Base-by-base conservation (phyloP, 1,284 basidiomycete species). In the Leccinum insolens region DNA sequence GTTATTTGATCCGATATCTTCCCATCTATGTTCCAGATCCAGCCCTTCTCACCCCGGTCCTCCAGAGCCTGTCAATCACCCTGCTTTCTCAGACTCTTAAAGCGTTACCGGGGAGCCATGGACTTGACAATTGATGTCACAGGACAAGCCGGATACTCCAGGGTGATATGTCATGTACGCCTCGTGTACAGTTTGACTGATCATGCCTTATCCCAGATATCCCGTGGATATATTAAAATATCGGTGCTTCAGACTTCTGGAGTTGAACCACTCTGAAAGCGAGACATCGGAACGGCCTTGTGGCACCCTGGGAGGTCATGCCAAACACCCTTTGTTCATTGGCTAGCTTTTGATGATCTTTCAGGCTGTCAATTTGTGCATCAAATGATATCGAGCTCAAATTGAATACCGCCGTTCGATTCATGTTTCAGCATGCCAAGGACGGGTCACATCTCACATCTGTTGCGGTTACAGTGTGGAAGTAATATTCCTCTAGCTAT, bases 391-490 rank as follows among this genome's bases (percentile, higher is more conserved):
- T 61, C 25, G 37, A 61, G 46, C 9, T 25, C 3, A 15, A 12
- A n/a, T 11, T 20, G 61, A 25, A 52, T 28, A n/a, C 37, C 9
- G 14, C 15, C 20, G 28, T 22, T 25, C 28, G 37, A 62, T n/a
- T 11, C 20, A 46, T 55, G 66, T 71, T 65, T 46, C 65, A 12
- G 17, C 15, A 60, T 37, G n/a, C 39, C 39, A 49, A 20, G 46
- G n/a, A 20, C 46, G n/a, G n/a, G 46, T 49, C n/a, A 49, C 46
- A 49, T 20, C 46, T 49, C 46, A 20, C n/a, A 49, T 49, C 46
- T 49, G 46, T 49, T 20, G 46, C n/a, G n/a, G 46, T 20, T 12
- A n/a, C 46, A 17, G 46, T 17, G 46, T 49, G 44, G 8, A n/a
- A 46, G 41, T 15, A 41, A 41, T 39, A 14, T 7, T 39, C 3